Conservation (phyloP, 257 asterid species). For the Solanum corneliomulleri region DNA sequence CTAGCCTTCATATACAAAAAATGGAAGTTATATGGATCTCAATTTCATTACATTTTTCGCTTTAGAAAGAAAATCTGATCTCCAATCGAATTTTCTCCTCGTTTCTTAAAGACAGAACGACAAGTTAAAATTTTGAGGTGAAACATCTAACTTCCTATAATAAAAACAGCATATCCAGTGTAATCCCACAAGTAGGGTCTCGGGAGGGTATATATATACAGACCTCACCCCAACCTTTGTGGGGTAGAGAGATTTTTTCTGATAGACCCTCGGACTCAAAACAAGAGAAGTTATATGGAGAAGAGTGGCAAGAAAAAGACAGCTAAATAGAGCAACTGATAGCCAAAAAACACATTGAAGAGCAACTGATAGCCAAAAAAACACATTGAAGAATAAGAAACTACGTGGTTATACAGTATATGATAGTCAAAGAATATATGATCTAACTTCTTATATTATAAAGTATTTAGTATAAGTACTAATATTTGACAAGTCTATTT, state of each 20-base stretch:
- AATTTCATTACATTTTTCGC: neutral
- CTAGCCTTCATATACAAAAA: constrained; percentile 19
- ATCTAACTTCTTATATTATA: neutral
- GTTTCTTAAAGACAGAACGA: neutral
- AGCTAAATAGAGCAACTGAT: neutral
- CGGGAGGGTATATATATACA: neutral
- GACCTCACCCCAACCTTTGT: neutral
- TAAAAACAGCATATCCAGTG: neutral
- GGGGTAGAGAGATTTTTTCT: neutral
- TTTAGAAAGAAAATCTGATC: neutral
- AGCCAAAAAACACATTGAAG: neutral
- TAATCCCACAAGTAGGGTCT: neutral
- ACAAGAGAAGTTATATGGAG: neutral
- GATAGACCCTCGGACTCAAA: neutral
- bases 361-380: neutral
- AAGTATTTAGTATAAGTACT: neutral
- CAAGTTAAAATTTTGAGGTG: neutral
- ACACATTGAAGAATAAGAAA: neutral
- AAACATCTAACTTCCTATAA: neutral
- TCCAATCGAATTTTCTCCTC: neutral
- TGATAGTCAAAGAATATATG: neutral
- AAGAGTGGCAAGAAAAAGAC: neutral
- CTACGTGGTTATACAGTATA: neutral
- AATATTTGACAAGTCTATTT: neutral
- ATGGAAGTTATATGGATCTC: neutral